Evolutionary conservation across 2,329 filamentous ascomycete species (phyloP).

Genomic region (Xylariaceae sp.): DNA sequence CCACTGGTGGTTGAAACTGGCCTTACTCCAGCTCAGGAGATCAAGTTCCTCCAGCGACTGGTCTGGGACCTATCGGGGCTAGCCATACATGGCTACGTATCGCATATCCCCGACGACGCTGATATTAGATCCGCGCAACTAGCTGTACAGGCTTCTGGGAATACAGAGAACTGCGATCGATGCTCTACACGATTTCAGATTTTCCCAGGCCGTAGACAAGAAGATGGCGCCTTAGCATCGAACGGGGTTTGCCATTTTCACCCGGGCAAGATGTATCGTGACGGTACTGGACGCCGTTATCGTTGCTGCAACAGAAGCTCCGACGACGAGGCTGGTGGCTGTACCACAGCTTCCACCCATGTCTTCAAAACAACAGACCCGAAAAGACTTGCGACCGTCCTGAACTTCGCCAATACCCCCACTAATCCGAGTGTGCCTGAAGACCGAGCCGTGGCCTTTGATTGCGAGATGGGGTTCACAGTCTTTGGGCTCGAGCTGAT

Average conservation of each 20-base stretch:
- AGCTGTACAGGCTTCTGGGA: slow-evolving; percentile 62
- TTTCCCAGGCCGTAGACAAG: slow-evolving; percentile 76
- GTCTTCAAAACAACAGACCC: slow-evolving; percentile 81
- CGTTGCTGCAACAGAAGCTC: slow-evolving; percentile 74
- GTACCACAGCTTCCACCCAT: slow-evolving; percentile 66
- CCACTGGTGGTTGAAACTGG: slow-evolving; percentile 61
- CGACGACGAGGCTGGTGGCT: slow-evolving; percentile 65
- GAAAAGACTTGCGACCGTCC: slow-evolving; percentile 69
- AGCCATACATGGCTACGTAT: slow-evolving; percentile 71
- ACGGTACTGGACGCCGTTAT: slow-evolving; percentile 59
- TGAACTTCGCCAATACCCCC: slow-evolving; percentile 80
- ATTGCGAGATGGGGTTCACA: slow-evolving; percentile 98
- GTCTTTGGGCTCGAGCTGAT: slow-evolving; percentile 83
- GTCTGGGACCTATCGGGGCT: slow-evolving; percentile 61
- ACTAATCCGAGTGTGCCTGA: slow-evolving; percentile 50
- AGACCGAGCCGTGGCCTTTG: slow-evolving; percentile 72
- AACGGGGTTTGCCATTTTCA: slow-evolving; percentile 80
- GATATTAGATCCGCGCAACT: slow-evolving; percentile 64
- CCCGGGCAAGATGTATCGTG: slow-evolving; percentile 63
- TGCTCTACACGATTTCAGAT: slow-evolving; percentile 86
- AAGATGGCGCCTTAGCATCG: slow-evolving; percentile 70
- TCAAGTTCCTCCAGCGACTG: slow-evolving; percentile 58
- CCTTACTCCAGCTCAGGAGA: slow-evolving; percentile 63
- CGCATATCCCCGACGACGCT: slow-evolving; percentile 57
- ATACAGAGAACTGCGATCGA: slow-evolving; percentile 86